phyloP scores from a whole-genome alignment of 345 rosid genomes.

The Acer negundo region DNA sequence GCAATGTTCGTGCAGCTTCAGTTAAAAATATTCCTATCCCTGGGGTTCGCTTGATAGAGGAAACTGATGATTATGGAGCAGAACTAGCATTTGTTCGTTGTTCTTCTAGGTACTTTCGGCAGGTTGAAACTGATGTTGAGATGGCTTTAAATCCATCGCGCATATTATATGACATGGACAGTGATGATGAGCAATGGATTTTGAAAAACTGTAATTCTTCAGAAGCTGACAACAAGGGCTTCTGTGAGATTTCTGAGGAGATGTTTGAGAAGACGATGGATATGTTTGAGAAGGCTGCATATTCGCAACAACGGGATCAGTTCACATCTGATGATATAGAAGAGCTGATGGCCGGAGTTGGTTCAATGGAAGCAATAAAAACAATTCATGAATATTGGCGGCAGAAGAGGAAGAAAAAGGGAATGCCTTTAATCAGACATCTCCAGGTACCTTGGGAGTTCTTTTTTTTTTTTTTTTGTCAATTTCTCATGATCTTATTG shows the following conservation, averaged over 20 bases:
- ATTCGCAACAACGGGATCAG: constrained; percentile 65
- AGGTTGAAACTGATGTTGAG: constrained; percentile 87
- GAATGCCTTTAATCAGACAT: constrained; percentile 91
- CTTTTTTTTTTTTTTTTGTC: not conserved
- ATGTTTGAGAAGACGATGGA: constrained; percentile 84
- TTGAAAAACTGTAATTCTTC: constrained; percentile 42
- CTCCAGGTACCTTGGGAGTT: constrained; percentile 68
- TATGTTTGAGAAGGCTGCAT: constrained; percentile 85
- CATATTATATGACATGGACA: constrained; percentile 93
- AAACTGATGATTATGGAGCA: constrained; percentile 49
- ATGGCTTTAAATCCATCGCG: constrained; percentile 84
- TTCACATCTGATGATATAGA: constrained; percentile 69
- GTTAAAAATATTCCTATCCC: constrained; percentile 95
- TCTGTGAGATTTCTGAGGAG: constrained; percentile 50
- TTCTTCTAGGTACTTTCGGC: constrained; percentile 63
- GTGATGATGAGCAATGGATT: constrained; percentile 86
- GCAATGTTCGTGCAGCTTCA: constrained; percentile 81
- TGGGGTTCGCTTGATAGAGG: constrained; percentile 76
- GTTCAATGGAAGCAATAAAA: constrained; percentile 48
- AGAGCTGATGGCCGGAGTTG: constrained; percentile 59
- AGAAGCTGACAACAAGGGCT: constrained; percentile 37
- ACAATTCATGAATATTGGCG: constrained; percentile 70
- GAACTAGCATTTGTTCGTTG: constrained; percentile 53
- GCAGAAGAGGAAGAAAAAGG: constrained; percentile 73
- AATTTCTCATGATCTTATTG: not conserved